Percentiles rank a stretch among this genome's conserved stretches.
Evolutionary conservation across 2,329 filamentous ascomycete species (phyloP).

Genomic region (Aureobasidium subglaciale): DNA sequence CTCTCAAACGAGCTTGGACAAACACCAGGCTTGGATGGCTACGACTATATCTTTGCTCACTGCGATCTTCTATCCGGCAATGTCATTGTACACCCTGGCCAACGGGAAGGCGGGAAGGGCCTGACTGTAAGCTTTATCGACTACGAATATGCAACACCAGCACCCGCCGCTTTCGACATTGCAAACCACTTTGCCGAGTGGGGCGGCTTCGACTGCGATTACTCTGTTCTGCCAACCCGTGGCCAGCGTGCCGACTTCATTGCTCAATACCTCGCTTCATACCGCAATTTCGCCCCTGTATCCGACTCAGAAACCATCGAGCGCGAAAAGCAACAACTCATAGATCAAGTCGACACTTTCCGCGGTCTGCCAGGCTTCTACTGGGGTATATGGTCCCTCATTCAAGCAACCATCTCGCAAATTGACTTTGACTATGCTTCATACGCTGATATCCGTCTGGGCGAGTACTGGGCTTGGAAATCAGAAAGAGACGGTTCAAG

Average conservation of each 20-base stretch:
- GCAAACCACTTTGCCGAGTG: slow-evolving; percentile 98
- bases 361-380: slow-evolving; percentile 84
- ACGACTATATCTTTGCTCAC: slow-evolving; percentile 84
- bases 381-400: slow-evolving; percentile 91
- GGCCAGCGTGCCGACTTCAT: slow-evolving; percentile 74
- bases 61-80: slow-evolving; percentile 96
- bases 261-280: slow-evolving; percentile 71
- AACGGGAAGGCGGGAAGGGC: slow-evolving; percentile 7
- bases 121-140: slow-evolving; percentile 75
- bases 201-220: slow-evolving; percentile 95
- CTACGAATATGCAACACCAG: slow-evolving; percentile 95
- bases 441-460: slow-evolving; percentile 78
- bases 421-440: slow-evolving; percentile 96
- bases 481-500: slow-evolving; percentile 62
- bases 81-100: slow-evolving; percentile 59
- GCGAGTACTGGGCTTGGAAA: slow-evolving; percentile 92
- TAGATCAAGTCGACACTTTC: slow-evolving; percentile 76
- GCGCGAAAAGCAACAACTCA: slow-evolving; percentile 61
- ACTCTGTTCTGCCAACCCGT: slow-evolving; percentile 69
- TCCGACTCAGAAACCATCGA: slow-evolving; percentile 33
- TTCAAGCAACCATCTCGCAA: slow-evolving; percentile 86
- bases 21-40: slow-evolving; percentile 66
- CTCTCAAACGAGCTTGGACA: slow-evolving; percentile 67
- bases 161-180: slow-evolving; percentile 90
- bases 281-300: slow-evolving; percentile 38